A percentile compares a stretch with the other conserved stretches of the same genome.
Evolutionary conservation across 2,329 filamentous ascomycete species (phyloP).

Genomic region (Lojkania enalia): DNA sequence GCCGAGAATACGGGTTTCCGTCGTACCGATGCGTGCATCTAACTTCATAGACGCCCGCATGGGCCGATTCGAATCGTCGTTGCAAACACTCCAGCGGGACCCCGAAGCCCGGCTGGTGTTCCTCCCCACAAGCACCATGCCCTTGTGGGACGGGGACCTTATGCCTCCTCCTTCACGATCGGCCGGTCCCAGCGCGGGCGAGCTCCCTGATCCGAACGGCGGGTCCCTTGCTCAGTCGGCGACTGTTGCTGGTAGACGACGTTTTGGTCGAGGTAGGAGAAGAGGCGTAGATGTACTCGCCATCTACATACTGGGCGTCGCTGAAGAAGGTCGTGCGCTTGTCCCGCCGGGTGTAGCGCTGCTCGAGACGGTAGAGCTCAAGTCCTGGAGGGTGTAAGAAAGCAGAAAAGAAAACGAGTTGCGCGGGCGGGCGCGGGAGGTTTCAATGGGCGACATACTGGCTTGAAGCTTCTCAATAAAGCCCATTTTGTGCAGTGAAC

Average conservation of each 20-base stretch:
- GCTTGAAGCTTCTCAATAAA: constrained; percentile 47
- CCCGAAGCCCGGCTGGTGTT: no score
- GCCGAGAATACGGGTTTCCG: constrained; percentile 2
- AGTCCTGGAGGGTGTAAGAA: constrained; percentile 54
- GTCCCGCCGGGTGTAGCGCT: constrained; percentile 89
- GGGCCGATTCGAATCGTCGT: no score
- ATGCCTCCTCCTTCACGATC: no score
- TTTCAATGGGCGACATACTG: constrained; percentile 42
- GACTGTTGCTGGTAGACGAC: constrained; percentile 27
- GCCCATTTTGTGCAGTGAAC: constrained; percentile 41
- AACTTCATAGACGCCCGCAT: constrained; percentile 3
- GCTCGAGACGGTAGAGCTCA: constrained; percentile 92
- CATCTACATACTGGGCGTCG: constrained; percentile 89
- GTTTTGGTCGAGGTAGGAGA: constrained; percentile 38
- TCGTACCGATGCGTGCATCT: constrained; percentile 9
- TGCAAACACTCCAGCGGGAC: no score
- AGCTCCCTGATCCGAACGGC: constrained; percentile 38
- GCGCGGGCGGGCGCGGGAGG: neutral
- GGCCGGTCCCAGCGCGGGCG: constrained; percentile 22
- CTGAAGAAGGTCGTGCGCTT: constrained; percentile 88
- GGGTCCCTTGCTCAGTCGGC: constrained; percentile 42
- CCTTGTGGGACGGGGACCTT: no score
- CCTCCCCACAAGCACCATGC: constrained; percentile 9
- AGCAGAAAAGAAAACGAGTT: neutral
- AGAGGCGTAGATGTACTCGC: constrained; percentile 80